These are phyloP conservation scores for Euphrasia confusa DNA, from an alignment of 257 asterid species.

Conservation along the genomic window DNA sequence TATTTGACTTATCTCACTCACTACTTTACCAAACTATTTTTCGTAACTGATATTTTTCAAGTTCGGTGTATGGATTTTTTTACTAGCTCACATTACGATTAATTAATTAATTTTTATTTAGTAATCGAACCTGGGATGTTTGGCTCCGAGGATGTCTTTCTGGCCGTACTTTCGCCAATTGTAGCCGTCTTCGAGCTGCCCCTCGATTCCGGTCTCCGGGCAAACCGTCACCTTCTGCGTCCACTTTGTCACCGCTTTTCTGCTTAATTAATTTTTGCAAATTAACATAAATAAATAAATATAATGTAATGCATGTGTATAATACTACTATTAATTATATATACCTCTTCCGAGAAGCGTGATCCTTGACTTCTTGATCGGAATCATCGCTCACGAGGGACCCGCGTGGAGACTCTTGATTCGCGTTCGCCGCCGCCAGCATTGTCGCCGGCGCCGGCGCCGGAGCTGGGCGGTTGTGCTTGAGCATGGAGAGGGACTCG, in stretches of 20 bases:
- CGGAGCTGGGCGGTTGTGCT: neutral
- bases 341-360: slow-evolving; percentile 57
- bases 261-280: slow-evolving; percentile 19
- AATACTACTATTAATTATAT: too few species aligned
- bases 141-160: slow-evolving; percentile 83
- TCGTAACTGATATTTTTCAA: too few species aligned
- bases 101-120: too few species aligned
- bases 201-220: slow-evolving; percentile 48
- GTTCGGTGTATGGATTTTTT: too few species aligned
- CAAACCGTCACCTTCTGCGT: slow-evolving; percentile 44
- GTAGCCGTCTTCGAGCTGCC: slow-evolving; percentile 62
- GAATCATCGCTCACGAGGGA: slow-evolving; percentile 46
- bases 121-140: slow-evolving; percentile 53
- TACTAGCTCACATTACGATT: too few species aligned
- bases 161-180: slow-evolving; percentile 90
- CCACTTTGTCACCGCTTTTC: slow-evolving; percentile 45
- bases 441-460: slow-evolving; percentile 10
- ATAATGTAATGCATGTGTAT: neutral
- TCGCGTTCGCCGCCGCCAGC: neutral
- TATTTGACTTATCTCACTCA: neutral
- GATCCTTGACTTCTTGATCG: slow-evolving; percentile 50
- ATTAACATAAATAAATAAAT: neutral
- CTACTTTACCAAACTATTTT: too few species aligned
- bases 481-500: slow-evolving; percentile 45
- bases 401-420: slow-evolving; percentile 35